phyloP scores from a whole-genome alignment of 2,329 filamentous ascomycete species.

The Fusarium palustre region DNA sequence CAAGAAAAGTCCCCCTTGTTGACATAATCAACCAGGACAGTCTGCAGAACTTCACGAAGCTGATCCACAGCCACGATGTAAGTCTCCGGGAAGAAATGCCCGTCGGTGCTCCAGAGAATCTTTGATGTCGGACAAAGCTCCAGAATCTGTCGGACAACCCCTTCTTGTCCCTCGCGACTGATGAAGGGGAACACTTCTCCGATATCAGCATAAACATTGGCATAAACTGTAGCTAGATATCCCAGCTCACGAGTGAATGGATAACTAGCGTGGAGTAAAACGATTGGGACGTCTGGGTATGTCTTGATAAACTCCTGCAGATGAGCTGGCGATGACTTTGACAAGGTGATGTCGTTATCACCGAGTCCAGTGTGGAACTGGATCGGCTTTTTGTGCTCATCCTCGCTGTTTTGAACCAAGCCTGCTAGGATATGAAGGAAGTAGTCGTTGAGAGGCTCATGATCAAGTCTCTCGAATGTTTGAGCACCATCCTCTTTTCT shows the following conservation, averaged over 20 bases:
- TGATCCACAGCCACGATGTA: slow-evolving; percentile 79
- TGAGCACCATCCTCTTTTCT: slow-evolving; percentile 24
- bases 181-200: slow-evolving; percentile 85
- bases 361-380: slow-evolving; percentile 88
- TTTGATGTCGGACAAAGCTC: slow-evolving; percentile 82
- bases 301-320: slow-evolving; percentile 78
- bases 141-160: slow-evolving; percentile 76
- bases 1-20: slow-evolving; percentile 70
- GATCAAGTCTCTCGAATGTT: slow-evolving; percentile 66
- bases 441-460: slow-evolving; percentile 75
- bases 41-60: slow-evolving; percentile 76
- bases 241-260: slow-evolving; percentile 83
- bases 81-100: slow-evolving; percentile 82
- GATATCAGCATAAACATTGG: slow-evolving; percentile 85
- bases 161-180: slow-evolving; percentile 79
- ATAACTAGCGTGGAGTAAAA: slow-evolving; percentile 84
- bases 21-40: slow-evolving; percentile 75
- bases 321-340: slow-evolving; percentile 78
- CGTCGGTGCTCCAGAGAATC: slow-evolving; percentile 83
- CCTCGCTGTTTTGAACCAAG: slow-evolving; percentile 62
- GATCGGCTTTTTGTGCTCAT: slow-evolving; percentile 72
- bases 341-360: slow-evolving; percentile 79
- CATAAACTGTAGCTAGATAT: slow-evolving; percentile 81
- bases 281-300: slow-evolving; percentile 77
- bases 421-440: slow-evolving; percentile 74